Evolutionary conservation across 1,139 yeast genomes (phyloP).

Genomic region (Yamadazyma blattariae): DNA sequence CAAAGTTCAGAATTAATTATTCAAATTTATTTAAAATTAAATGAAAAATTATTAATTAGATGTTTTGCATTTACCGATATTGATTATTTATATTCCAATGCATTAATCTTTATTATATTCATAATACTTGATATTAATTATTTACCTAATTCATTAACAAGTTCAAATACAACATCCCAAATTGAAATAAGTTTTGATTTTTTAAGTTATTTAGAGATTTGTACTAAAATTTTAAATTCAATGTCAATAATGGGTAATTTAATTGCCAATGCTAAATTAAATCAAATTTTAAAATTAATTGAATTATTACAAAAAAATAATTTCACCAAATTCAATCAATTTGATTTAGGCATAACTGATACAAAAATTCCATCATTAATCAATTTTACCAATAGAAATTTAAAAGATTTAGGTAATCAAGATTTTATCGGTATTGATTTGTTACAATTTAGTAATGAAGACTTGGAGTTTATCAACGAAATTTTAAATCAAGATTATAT

Average conservation of each 20-base stretch:
- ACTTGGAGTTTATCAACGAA: constrained; percentile 3
- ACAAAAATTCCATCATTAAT: constrained; percentile 3
- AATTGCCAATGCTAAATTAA: constrained; percentile 23
- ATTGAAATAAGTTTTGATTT: constrained; percentile 11
- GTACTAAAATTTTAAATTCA: constrained; percentile 20
- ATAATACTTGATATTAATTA: constrained; percentile 15
- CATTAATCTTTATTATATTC: constrained; percentile 23
- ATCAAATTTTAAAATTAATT: constrained; percentile 14
- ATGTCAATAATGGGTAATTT: constrained; percentile 24
- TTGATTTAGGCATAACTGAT: background rate
- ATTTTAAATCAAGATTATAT: background rate
- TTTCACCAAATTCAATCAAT: constrained; percentile 1
- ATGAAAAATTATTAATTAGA: constrained; percentile 18
- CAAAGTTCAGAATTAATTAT: constrained; percentile 25
- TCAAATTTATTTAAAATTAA: constrained; percentile 21
- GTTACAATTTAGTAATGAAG: constrained; percentile 4
- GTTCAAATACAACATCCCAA: too few relatives aligned
- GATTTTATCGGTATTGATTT: constrained; percentile 6
- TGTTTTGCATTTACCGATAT: constrained; percentile 27
- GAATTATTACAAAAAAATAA: constrained; percentile 6
- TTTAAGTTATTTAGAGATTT: constrained; percentile 19
- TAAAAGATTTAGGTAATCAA: too few relatives aligned
- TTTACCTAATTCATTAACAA: constrained; percentile 4
- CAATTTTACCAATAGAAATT: background rate
- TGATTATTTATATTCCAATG: constrained; percentile 22